These are phyloP conservation scores for Polytrichum commune DNA, from an alignment of 225 moss, liverwort and hornwort genomes.

Conservation along the genomic window DNA sequence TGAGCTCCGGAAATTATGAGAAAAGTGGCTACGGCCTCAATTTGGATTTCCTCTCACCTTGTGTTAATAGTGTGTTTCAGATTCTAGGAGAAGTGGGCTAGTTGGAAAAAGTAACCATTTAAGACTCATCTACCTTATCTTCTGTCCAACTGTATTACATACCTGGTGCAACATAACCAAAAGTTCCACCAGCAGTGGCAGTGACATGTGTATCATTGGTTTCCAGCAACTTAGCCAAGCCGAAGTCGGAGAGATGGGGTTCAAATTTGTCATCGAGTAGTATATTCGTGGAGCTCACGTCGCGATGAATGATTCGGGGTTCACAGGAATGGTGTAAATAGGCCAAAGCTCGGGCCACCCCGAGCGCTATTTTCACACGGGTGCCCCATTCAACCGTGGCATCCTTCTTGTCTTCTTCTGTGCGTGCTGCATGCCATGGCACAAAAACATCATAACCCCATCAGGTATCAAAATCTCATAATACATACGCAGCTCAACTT, in stretches of 20 bases:
- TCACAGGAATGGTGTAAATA: slow-evolving; percentile 55
- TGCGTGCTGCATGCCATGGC: slow-evolving; percentile 24
- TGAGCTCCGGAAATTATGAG: no score
- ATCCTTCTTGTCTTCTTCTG: slow-evolving; percentile 37
- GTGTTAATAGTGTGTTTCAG: no score
- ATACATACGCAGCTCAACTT: no score
- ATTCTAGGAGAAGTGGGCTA: no score
- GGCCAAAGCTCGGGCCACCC: slow-evolving; percentile 43
- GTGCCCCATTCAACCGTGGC: slow-evolving; percentile 40
- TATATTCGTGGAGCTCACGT: slow-evolving; percentile 48
- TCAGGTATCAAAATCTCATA: background rate
- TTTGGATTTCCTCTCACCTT: no score
- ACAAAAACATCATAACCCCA: background rate
- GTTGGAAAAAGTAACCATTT: no score
- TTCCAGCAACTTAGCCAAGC: slow-evolving; percentile 44
- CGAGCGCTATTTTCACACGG: slow-evolving; percentile 31
- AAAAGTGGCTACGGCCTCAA: no score
- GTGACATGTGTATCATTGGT: slow-evolving; percentile 34
- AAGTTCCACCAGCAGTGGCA: slow-evolving; percentile 51
- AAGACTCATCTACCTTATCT: no score
- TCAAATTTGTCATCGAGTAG: slow-evolving; percentile 46
- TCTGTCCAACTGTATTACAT: background rate
- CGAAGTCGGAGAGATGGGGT: slow-evolving; percentile 52
- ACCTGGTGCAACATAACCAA: slow-evolving; percentile 57
- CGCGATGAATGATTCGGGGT: slow-evolving; percentile 51